phyloP scores from a whole-genome alignment of 495 filamentous ascomycete genomes.

The Hypoxylon lienhwacheense region DNA sequence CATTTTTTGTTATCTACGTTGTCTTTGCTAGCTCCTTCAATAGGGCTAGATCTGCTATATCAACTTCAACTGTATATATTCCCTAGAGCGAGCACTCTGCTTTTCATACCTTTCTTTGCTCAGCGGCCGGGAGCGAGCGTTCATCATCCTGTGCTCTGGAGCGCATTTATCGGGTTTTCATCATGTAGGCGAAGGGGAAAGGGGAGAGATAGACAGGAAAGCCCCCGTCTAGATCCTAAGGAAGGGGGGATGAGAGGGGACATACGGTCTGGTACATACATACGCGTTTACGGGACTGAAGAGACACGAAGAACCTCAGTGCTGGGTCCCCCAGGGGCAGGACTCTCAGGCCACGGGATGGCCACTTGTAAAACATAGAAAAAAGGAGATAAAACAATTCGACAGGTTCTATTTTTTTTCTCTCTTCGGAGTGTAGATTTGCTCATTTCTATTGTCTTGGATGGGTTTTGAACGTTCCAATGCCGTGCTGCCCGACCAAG shows the following conservation, averaged over 20 bases:
- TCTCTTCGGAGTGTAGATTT: no score
- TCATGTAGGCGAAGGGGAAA: neutral
- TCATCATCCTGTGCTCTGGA: neutral
- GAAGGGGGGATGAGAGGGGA: neutral
- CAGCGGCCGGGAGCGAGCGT: neutral
- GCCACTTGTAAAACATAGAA: neutral
- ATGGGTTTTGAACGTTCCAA: no score
- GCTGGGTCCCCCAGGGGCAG: neutral
- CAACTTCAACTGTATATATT: slow-evolving; percentile 3
- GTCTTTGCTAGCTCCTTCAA: neutral
- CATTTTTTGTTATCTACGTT: neutral
- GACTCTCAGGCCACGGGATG: neutral
- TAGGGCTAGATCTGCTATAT: neutral
- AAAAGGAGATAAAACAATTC: neutral
- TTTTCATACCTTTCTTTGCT: no score
- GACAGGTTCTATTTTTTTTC: no score
- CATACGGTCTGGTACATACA: neutral
- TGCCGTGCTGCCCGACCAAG: no score
- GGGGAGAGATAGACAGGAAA: neutral
- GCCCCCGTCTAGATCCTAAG: neutral
- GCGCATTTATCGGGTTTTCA: neutral
- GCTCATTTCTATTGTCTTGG: no score
- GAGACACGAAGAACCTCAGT: neutral
- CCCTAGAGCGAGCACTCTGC: neutral
- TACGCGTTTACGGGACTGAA: neutral